Evolutionary conservation across 1,139 yeast species (phyloP), one percentile per base, ranked within the genome.

Genomic region (Taphrina communis): DNA sequence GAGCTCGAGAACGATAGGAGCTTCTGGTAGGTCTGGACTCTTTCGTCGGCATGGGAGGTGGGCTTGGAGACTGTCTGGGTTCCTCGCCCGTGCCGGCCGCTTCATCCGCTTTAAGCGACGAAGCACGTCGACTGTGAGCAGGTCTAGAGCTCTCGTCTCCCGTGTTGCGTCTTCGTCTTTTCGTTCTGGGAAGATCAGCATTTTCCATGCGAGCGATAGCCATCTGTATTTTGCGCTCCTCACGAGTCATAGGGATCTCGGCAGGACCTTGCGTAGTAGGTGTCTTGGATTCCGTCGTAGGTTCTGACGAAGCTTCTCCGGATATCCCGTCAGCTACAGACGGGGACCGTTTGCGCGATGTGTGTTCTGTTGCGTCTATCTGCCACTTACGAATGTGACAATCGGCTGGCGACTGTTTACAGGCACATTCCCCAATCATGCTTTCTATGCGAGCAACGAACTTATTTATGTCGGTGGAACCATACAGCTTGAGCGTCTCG

Each of bases 181-280:
- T 63, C 25, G 61, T 39, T 46, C 46, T 63, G 12, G 59, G 67
- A 5, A 55, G 61, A 63, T 63, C 67, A 25, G 67, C 52, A 25
- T 55, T 56, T 36, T 63, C 67, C 67, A 63, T 63, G n/a, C 67
- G 42, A 19, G 67, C 67, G 19, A 63, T 63, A 21, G 67, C 67
- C 67, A 63, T 63, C 46, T 63, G 67, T 12, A 63, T 63, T 25
- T 63, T 63, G 46, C 67, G 61, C 50, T 63, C 67, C 42, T 63
- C 67, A 8, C 67, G 53, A 17, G 67, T 53, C 61, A 63, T 42
- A 4, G 67, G 67, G 12, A 19, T 35, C 19, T 62, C 66, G 8
- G 51, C n/a, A 36, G 31, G 19, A 6, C 48, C 60, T 41, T 44
- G 7, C 21, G 19, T 36, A 3, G 46, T 50, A 17, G 57, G 19